Evolutionary conservation across 2,329 filamentous ascomycete genomes (phyloP), one percentile per base, ranked within the genome.

Genomic region (Monilinia polystroma): DNA sequence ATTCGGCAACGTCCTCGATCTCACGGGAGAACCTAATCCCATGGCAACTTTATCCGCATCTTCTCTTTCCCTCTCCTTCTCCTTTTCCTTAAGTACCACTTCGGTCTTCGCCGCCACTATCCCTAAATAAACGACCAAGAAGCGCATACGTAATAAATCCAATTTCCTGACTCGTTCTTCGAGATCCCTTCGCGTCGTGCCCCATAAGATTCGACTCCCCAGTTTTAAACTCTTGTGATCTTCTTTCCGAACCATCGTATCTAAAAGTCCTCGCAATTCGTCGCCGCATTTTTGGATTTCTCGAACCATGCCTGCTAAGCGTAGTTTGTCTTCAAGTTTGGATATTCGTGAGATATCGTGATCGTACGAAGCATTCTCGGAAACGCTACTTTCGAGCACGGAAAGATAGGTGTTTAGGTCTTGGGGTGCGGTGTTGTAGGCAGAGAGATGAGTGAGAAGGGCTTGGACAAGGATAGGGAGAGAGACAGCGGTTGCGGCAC

Each of bases 341-440:
- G 80, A 81, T 51, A 88, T 81, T 68, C 82, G 83, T 66, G 81
- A 79, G 58, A 88, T 80, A 72, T 89, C 85, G 71, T 81, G 80
- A 75, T 88, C 84, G 74, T 88, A 88, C 73, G 81, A 84, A 76
- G 88, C 86, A 73, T 88, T 88, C 75, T 89, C 87, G 71, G 83
- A 80, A 59, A 87, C 80, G 51, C 85, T 74, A 72, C 82, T 85
- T 75, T 88, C 85, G 72, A 86, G 81, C 20, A 83, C 81, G 73
- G 88, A 85, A 73, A 87, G 76, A 72, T 88, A 86, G 67, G 81
- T 81, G 67, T 77, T 77, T 66, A 88, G 80, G 76, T 89, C 86
- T 69, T 79, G 80, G 38, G 86, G 86, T 38, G 87, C 87, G 47
- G 80, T 81, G 54, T 82, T 73, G 76, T 87, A 89, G 23, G 85